These are phyloP conservation scores for Diaporthe sp. DNA, from an alignment of 2,329 filamentous ascomycete species.

Conservation along the genomic window DNA sequence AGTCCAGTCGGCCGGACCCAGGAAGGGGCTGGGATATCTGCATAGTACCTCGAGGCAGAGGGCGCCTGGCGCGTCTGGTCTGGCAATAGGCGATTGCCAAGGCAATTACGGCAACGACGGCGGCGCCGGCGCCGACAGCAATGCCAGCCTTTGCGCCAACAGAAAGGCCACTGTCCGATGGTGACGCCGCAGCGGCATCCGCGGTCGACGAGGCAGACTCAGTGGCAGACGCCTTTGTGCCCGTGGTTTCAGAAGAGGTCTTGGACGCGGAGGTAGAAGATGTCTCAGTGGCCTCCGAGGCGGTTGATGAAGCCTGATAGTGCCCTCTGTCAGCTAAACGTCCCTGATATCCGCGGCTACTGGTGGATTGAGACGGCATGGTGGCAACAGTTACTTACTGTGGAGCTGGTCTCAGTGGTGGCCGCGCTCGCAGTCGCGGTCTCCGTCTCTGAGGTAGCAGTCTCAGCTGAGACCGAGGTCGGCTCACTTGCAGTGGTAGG, in stretches of 20 bases:
- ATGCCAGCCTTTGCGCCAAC: constrained; percentile 60
- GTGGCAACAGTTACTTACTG: constrained; percentile 8
- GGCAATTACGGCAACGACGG: constrained; percentile 51
- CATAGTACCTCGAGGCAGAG: constrained; percentile 41
- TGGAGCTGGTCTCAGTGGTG: constrained; percentile 22
- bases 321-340: neutral
- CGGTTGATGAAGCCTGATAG: constrained; percentile 27
- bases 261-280: constrained; percentile 19
- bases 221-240: constrained; percentile 1
- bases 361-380: neutral
- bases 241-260: constrained; percentile 5
- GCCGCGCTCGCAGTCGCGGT: constrained; percentile 12
- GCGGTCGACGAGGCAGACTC: constrained; percentile 23
- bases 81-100: constrained; percentile 53
- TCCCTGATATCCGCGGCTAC: neutral
- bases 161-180: constrained; percentile 44
- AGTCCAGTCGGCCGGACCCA: constrained; percentile 52
- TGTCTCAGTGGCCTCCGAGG: constrained; percentile 5
- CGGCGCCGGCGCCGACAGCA: constrained; percentile 56
- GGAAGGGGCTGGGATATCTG: constrained; percentile 64
- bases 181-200: constrained; percentile 31
- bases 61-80: constrained; percentile 44
- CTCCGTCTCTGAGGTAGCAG: neutral
- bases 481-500: constrained; percentile 25
- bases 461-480: constrained; percentile 12